A percentile compares a stretch with the other conserved stretches of the same genome.
These are phyloP conservation scores for Kondoa subrosea DNA, from an alignment of 768 basidiomycete genomes.

Conservation along the genomic window DNA sequence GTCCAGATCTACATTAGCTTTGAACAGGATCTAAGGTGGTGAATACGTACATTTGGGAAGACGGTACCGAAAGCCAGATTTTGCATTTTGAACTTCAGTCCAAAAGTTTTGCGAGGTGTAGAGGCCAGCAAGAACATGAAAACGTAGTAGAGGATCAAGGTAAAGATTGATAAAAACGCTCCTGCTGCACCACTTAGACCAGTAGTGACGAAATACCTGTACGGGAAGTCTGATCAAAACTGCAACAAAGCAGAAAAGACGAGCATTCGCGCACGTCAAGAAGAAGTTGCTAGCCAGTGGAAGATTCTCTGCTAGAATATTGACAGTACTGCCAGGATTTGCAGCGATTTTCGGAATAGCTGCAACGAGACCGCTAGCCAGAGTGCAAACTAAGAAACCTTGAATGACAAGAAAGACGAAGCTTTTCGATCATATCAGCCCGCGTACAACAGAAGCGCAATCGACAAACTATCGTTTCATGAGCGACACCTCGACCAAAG, in stretches of 20 bases:
- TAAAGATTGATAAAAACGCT: conserved; percentile 56
- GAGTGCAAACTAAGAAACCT: conserved; percentile 58
- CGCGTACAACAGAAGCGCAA: neutral
- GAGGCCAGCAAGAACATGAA: conserved; percentile 73
- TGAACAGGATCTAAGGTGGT: too few relatives aligned
- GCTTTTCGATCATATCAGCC: neutral
- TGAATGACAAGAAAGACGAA: conserved; percentile 80
- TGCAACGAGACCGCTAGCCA: conserved; percentile 58
- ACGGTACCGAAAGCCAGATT: conserved; percentile 59
- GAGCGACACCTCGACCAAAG: conserved; percentile 67
- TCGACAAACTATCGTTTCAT: conserved; percentile 52
- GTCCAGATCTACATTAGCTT: conserved; percentile 49
- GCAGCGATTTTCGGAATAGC: conserved; percentile 48
- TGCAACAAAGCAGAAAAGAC: too few relatives aligned
- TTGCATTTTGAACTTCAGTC: conserved; percentile 58
- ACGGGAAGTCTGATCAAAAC: too few relatives aligned
- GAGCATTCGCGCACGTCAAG: too few relatives aligned
- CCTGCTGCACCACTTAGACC: conserved; percentile 30
- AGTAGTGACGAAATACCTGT: conserved; percentile 45
- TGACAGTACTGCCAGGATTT: conserved; percentile 54
- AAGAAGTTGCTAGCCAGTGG: conserved; percentile 67
- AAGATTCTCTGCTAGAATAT: conserved; percentile 54
- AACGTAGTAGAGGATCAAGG: conserved; percentile 70
- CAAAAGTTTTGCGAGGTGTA: conserved; percentile 68
- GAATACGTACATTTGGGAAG: conserved; percentile 51